These are phyloP conservation scores for Fusarium nurragi DNA, from an alignment of 2,329 filamentous ascomycete genomes.

Conservation along the genomic window DNA sequence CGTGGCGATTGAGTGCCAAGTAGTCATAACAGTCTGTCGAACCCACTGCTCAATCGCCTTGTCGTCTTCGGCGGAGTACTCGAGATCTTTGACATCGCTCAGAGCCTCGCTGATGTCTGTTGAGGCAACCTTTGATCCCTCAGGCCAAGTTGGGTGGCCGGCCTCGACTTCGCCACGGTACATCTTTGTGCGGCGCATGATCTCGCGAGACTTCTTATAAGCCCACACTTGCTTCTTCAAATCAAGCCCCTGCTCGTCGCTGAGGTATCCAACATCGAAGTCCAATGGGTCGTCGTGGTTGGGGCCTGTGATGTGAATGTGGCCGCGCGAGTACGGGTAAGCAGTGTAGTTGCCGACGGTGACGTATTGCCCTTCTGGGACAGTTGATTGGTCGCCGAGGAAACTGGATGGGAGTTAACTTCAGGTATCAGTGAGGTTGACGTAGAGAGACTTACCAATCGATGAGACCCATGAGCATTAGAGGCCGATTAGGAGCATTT, in stretches of 20 bases:
- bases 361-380: slow-evolving; percentile 60
- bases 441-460: slow-evolving; percentile 32
- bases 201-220: slow-evolving; percentile 73
- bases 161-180: slow-evolving; percentile 59
- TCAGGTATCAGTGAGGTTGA: rapidly evolving
- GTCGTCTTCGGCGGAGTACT: slow-evolving; percentile 62
- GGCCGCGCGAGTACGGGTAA: slow-evolving; percentile 63
- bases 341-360: slow-evolving; percentile 59
- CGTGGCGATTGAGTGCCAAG: slow-evolving; percentile 59
- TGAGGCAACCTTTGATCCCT: slow-evolving; percentile 52
- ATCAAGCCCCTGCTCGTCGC: slow-evolving; percentile 66
- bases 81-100: slow-evolving; percentile 51
- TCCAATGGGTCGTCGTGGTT: slow-evolving; percentile 56
- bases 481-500: slow-evolving; percentile 53
- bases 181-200: slow-evolving; percentile 64
- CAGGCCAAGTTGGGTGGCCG: slow-evolving; percentile 57
- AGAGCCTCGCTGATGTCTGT: slow-evolving; percentile 57
- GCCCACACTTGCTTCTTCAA: slow-evolving; percentile 69
- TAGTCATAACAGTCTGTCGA: slow-evolving; percentile 53
- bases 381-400: slow-evolving; percentile 53
- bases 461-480: slow-evolving; percentile 55
- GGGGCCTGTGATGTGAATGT: slow-evolving; percentile 65
- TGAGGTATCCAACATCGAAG: slow-evolving; percentile 67
- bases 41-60: slow-evolving; percentile 58
- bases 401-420: slow-evolving; percentile 43